phyloP scores from a whole-genome alignment of 176 grass and related monocot species.

The Pontederia crassipes region DNA sequence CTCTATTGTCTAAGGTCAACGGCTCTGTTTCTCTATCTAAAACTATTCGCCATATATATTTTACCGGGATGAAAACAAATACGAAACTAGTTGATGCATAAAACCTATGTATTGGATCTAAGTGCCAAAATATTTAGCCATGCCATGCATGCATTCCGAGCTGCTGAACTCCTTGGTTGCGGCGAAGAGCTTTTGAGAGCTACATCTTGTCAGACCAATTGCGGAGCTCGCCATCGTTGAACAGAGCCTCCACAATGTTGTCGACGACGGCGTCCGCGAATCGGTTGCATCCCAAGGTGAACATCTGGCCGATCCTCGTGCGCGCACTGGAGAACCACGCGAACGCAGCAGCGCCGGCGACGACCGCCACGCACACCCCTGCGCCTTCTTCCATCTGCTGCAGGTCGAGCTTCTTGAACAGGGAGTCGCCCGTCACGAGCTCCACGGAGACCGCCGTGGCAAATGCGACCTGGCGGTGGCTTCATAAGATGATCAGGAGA shows the following conservation, averaged over 20 bases:
- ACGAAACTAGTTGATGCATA: no score
- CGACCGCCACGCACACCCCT: constrained; percentile 56
- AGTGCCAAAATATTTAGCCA: no score
- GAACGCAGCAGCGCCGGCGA: constrained; percentile 60
- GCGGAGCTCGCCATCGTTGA: constrained; percentile 58
- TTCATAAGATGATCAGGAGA: not conserved
- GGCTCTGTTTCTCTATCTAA: no score
- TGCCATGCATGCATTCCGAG: no score
- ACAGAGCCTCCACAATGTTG: constrained; percentile 86
- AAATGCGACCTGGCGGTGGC: constrained; percentile 40
- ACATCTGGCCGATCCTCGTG: constrained; percentile 68
- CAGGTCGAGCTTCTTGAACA: constrained; percentile 91
- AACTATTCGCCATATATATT: no score
- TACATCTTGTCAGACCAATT: constrained; percentile 83
- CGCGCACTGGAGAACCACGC: constrained; percentile 69
- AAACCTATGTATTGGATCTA: no score
- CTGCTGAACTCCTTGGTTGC: no score
- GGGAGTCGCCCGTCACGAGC: constrained; percentile 67
- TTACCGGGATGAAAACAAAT: no score
- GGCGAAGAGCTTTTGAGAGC: not conserved
- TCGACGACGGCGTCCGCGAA: constrained; percentile 94
- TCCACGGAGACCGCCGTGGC: constrained; percentile 63
- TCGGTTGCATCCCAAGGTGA: constrained; percentile 60
- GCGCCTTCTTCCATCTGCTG: constrained; percentile 71
- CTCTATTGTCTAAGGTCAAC: no score